phyloP scores from a whole-genome alignment of 2,329 filamentous ascomycete genomes.

The Cladosporium phlei region DNA sequence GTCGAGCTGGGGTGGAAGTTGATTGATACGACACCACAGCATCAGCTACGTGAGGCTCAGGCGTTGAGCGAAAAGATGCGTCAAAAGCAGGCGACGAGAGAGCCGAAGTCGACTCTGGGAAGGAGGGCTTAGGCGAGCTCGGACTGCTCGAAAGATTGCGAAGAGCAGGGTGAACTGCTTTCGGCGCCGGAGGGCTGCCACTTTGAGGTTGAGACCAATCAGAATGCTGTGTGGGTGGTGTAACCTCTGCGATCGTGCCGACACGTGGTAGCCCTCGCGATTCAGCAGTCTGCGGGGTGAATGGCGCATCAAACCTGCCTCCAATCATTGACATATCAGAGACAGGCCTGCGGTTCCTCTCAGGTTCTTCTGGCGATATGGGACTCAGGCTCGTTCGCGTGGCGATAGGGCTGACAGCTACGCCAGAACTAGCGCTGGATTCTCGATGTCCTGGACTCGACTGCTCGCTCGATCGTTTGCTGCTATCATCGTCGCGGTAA shows the following conservation, averaged over 20 bases:
- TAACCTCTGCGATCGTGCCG: not conserved
- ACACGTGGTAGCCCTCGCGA: not conserved
- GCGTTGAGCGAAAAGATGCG: conserved; percentile 4
- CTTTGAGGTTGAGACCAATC: not conserved
- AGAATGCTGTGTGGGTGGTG: not conserved
- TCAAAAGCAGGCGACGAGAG: conserved; percentile 7
- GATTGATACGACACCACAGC: conserved; percentile 14
- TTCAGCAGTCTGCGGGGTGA: not conserved
- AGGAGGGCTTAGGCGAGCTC: conserved; percentile 4
- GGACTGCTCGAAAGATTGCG: conserved; percentile 6
- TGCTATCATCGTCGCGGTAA: conserved; percentile 22
- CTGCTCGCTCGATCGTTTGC: conserved; percentile 25
- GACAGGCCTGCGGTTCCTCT: conserved; percentile 17
- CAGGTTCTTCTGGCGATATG: conserved; percentile 5
- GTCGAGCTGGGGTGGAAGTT: conserved; percentile 15
- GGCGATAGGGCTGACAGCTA: conserved; percentile 24
- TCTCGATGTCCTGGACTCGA: conserved; percentile 18
- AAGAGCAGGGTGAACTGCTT: conserved; percentile 10
- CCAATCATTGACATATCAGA: conserved; percentile 17
- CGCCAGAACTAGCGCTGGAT: conserved; percentile 18
- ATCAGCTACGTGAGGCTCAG: conserved; percentile 5
- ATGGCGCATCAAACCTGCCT: conserved; percentile 1
- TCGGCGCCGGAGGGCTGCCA: not conserved
- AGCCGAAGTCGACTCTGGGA: conserved; percentile 1
- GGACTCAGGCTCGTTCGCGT: conserved; percentile 17